Percentiles rank a stretch among this genome's conserved stretches.
These are phyloP conservation scores for Fusarium nodosum DNA, from an alignment of 2,329 filamentous ascomycete species.

Conservation along the genomic window DNA sequence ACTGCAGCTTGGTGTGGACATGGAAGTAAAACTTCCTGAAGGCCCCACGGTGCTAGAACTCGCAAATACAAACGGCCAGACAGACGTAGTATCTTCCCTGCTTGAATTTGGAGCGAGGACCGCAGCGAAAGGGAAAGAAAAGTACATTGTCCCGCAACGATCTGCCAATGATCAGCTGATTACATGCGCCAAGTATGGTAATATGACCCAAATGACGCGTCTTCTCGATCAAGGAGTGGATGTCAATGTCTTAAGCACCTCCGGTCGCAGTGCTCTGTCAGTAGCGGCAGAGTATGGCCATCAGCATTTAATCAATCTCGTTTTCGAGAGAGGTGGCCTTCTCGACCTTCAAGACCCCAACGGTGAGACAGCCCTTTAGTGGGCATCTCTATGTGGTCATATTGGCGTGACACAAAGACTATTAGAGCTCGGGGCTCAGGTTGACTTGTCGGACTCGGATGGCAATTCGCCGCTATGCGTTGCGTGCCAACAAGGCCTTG, in stretches of 20 bases:
- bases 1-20: background rate
- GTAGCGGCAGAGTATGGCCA: background rate
- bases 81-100: no score
- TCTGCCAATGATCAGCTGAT: background rate
- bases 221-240: background rate
- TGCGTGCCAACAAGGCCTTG: background rate
- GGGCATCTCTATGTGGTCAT: background rate
- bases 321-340: background rate
- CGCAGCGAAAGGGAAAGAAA: no score
- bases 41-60: no score
- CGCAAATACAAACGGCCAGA: no score
- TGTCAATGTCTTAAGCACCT: background rate
- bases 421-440: background rate
- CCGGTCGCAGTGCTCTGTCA: background rate
- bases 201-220: background rate
- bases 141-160: background rate
- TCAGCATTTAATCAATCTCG: background rate
- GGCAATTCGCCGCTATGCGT: background rate
- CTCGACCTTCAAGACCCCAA: background rate
- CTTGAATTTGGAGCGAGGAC: no score
- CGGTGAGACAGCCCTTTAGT: background rate
- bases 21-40: background rate
- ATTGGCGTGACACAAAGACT: background rate
- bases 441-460: background rate
- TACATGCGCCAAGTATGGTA: background rate